A percentile compares a stretch with the other conserved stretches of the same genome.
phyloP scores from a whole-genome alignment of 2,329 filamentous ascomycete species.

The Beauveria pseudobassiana region DNA sequence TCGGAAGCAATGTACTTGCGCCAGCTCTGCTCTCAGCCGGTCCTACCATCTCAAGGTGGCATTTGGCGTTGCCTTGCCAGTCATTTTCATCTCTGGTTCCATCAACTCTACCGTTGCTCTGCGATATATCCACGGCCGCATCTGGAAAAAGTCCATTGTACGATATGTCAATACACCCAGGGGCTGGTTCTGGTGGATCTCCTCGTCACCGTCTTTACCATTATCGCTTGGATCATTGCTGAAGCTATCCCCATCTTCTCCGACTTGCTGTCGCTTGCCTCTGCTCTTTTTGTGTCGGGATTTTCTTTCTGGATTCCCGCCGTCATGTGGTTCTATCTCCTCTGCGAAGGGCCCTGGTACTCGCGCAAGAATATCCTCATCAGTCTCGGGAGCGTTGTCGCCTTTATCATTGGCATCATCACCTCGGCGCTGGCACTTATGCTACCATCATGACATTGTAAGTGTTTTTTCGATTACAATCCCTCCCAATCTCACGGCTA shows the following conservation, averaged over 20 bases:
- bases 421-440: slow-evolving; percentile 23
- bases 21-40: slow-evolving; percentile 58
- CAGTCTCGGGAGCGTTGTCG: slow-evolving; percentile 19
- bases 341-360: slow-evolving; percentile 20
- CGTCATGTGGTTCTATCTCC: slow-evolving; percentile 31
- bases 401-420: slow-evolving; percentile 21
- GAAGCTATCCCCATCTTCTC: slow-evolving; percentile 65
- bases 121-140: slow-evolving; percentile 30
- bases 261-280: slow-evolving; percentile 47
- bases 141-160: slow-evolving; percentile 27
- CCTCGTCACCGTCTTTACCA: slow-evolving; percentile 49
- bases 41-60: slow-evolving; percentile 49
- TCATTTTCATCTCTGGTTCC: slow-evolving; percentile 60
- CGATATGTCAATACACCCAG: slow-evolving; percentile 32
- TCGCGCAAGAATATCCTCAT: slow-evolving; percentile 20
- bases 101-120: slow-evolving; percentile 44
- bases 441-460: slow-evolving; percentile 24
- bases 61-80: slow-evolving; percentile 58
- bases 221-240: slow-evolving; percentile 60
- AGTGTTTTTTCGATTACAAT: slow-evolving; percentile 6
- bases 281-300: slow-evolving; percentile 37
- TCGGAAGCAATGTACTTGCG: slow-evolving; percentile 48
- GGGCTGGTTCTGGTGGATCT: slow-evolving; percentile 45
- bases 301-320: slow-evolving; percentile 30
- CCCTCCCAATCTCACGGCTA: background rate